These are phyloP conservation scores for Prunus kanzakura DNA, from an alignment of 306 rosid species.

Conservation along the genomic window DNA sequence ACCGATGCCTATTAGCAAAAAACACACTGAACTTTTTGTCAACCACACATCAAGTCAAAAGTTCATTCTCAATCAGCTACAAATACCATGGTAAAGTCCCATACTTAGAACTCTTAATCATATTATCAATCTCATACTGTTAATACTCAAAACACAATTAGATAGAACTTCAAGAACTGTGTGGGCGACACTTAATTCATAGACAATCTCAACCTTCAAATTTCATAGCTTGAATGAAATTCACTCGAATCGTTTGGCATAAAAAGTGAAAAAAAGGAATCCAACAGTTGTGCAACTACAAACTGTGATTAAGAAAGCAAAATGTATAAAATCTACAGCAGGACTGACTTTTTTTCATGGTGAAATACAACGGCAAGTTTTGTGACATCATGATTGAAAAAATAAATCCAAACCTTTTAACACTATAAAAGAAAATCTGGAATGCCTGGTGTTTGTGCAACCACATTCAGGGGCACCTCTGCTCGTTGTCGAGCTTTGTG, in stretches of 20 bases:
- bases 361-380: conserved; percentile 23
- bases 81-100: too few species aligned
- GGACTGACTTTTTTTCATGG: conserved; percentile 17
- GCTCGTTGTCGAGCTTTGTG: conserved; percentile 64
- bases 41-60: too few species aligned
- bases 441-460: conserved; percentile 61
- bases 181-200: not conserved
- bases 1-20: too few species aligned
- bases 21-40: too few species aligned
- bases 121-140: too few species aligned
- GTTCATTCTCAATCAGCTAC: too few species aligned
- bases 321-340: conserved; percentile 38
- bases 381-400: conserved; percentile 24
- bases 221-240: not conserved
- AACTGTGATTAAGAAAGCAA: not conserved
- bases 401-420: conserved; percentile 22
- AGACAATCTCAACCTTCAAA: not conserved
- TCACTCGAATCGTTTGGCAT: not conserved
- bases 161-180: too few species aligned
- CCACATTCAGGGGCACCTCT: conserved; percentile 55
- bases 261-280: not conserved
- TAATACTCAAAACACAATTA: too few species aligned
- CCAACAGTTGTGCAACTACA: conserved; percentile 14
- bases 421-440: conserved; percentile 90
- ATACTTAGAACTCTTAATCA: too few species aligned